Conservation (phyloP, 768 basidiomycete genomes). For the Termitomyces sp. region DNA sequence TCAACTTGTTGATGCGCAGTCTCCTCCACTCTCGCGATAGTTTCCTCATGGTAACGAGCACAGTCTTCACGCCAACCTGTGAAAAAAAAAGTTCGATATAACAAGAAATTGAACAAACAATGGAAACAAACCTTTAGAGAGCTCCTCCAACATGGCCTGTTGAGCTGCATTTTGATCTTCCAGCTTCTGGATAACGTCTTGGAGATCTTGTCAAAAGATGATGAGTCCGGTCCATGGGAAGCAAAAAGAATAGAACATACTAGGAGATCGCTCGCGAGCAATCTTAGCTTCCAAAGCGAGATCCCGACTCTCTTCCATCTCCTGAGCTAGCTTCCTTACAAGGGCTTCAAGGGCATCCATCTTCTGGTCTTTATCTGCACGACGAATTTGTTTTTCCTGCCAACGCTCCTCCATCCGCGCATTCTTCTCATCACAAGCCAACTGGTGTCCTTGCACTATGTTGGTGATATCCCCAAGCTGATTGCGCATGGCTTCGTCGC, state of each 20-base stretch:
- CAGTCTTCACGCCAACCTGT: slow-evolving; percentile 68
- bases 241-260: slow-evolving; percentile 26
- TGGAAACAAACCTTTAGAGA: slow-evolving; percentile 52
- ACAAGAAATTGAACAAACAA: neutral
- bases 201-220: slow-evolving; percentile 37
- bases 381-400: slow-evolving; percentile 54
- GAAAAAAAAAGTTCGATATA: slow-evolving; percentile 4
- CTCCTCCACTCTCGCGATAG: slow-evolving; percentile 58
- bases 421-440: slow-evolving; percentile 55
- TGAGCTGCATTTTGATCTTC: slow-evolving; percentile 56
- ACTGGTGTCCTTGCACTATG: slow-evolving; percentile 62
- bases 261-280: slow-evolving; percentile 50
- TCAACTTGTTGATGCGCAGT: slow-evolving; percentile 75
- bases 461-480: slow-evolving; percentile 73
- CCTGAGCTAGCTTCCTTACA: slow-evolving; percentile 52
- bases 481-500: slow-evolving; percentile 51
- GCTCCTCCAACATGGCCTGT: slow-evolving; percentile 43
- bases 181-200: slow-evolving; percentile 57
- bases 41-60: slow-evolving; percentile 59
- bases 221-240: neutral
- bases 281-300: slow-evolving; percentile 48
- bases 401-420: slow-evolving; percentile 56
- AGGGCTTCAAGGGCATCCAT: slow-evolving; percentile 56
- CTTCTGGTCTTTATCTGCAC: slow-evolving; percentile 53
- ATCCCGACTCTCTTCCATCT: slow-evolving; percentile 46